These are phyloP conservation scores for Stephanodiscus triporus DNA, from an alignment of 108 stramenopile species.

Conservation along the genomic window DNA sequence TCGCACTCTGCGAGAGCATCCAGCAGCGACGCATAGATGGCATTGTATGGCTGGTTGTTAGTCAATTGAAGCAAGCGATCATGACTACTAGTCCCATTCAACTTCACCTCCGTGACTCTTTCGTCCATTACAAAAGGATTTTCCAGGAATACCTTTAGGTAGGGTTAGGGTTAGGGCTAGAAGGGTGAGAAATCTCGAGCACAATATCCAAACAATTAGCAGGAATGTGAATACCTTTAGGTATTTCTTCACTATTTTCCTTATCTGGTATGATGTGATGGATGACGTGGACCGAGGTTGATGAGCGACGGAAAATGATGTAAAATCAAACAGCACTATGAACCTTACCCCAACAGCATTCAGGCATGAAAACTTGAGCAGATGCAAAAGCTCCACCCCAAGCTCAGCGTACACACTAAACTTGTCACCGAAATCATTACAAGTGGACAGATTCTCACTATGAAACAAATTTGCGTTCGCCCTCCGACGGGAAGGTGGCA, in stretches of 20 bases:
- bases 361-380: constrained; percentile 78
- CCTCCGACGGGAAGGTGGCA: constrained; percentile 5
- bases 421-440: constrained; percentile 55
- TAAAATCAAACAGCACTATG: neutral
- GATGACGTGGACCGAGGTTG: neutral
- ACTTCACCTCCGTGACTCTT: constrained; percentile 30
- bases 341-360: constrained; percentile 61
- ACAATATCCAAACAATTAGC: too few relatives aligned
- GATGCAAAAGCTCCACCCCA: constrained; percentile 83
- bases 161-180: too few relatives aligned
- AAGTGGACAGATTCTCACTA: constrained; percentile 18
- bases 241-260: constrained; percentile 78
- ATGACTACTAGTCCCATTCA: constrained; percentile 35
- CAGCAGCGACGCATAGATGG: constrained; percentile 59
- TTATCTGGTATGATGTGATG: constrained; percentile 25
- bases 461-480: constrained; percentile 36
- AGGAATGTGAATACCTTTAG: too few relatives aligned
- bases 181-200: too few relatives aligned
- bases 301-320: neutral
- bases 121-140: constrained; percentile 16
- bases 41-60: constrained; percentile 51
- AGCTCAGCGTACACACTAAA: constrained; percentile 71
- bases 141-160: constrained; percentile 9
- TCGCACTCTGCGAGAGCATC: constrained; percentile 48
- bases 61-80: constrained; percentile 54